Conservation (phyloP, 495 filamentous ascomycete genomes). For the Podospora pseudoanserina region DNA sequence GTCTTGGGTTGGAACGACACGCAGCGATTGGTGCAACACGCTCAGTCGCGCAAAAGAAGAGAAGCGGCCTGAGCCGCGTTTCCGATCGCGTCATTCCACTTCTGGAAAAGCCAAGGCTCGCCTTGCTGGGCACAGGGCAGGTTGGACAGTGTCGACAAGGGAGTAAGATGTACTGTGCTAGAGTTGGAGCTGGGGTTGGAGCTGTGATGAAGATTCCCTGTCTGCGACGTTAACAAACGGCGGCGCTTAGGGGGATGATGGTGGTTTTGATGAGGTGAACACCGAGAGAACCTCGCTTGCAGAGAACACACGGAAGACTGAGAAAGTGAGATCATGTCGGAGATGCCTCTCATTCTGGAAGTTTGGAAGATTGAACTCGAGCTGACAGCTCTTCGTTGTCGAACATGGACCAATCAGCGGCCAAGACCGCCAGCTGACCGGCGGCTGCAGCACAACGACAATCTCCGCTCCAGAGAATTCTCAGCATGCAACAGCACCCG, state of each 20-base stretch:
- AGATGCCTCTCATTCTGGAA: neutral
- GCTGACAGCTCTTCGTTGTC: neutral
- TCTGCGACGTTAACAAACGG: neutral
- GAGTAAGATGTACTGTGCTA: neutral
- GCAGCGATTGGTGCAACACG: constrained; percentile 30
- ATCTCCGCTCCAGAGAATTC: constrained; percentile 7
- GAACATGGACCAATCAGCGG: neutral
- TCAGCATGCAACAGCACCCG: neutral
- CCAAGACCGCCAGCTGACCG: constrained; percentile 4
- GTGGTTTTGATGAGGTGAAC: neutral
- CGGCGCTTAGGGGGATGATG: neutral
- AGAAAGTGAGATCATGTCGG: neutral
- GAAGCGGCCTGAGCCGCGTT: constrained; percentile 21
- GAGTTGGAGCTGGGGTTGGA: neutral
- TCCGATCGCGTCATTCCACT: constrained; percentile 28
- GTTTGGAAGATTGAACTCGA: neutral
- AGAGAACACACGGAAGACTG: neutral
- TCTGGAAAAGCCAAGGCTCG: constrained; percentile 8
- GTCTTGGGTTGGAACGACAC: constrained; percentile 10
- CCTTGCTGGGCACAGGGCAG: constrained; percentile 1
- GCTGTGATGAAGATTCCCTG: neutral
- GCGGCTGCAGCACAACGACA: constrained; percentile 1
- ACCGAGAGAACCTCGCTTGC: neutral
- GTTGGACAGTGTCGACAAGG: neutral
- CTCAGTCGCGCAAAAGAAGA: constrained; percentile 16